Conservation (phyloP, 305 asterid genomes). For the Withania somnifera region DNA sequence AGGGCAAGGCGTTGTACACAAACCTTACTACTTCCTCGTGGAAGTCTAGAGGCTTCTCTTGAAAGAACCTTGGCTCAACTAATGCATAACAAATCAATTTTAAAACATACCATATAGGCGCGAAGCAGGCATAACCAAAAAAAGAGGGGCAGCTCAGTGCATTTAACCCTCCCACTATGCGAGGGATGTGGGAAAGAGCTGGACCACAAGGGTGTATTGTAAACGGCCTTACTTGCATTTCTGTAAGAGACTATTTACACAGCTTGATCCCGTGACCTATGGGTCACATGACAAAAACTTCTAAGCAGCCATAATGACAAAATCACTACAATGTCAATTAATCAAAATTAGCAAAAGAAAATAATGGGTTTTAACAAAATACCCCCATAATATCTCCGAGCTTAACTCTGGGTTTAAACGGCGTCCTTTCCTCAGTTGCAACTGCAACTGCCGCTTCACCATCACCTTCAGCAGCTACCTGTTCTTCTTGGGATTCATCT, state of each 20-base stretch:
- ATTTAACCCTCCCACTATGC: too few relatives aligned
- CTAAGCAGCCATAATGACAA: neutral
- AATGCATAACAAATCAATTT: neutral
- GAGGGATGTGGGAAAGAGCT: too few relatives aligned
- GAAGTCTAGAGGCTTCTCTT: neutral
- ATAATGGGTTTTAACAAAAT: neutral
- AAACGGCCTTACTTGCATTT: too few relatives aligned
- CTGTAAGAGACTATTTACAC: too few relatives aligned
- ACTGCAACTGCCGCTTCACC: constrained; percentile 24
- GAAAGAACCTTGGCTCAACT: neutral
- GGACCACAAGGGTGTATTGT: too few relatives aligned
- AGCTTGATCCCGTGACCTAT: too few relatives aligned
- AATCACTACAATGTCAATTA: neutral
- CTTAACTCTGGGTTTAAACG: constrained; percentile 41
- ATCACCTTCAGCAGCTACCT: neutral
- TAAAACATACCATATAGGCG: neutral
- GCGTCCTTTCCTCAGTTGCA: constrained; percentile 40
- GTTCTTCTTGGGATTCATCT: too few relatives aligned
- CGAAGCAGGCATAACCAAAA: too few relatives aligned
- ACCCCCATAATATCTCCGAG: constrained; percentile 98
- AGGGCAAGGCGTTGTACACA: neutral
- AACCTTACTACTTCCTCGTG: neutral
- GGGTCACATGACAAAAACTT: too few relatives aligned
- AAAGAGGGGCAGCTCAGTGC: too few relatives aligned
- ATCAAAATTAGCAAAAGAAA: neutral